These are phyloP conservation scores for Daldinia eschscholtzii DNA, from an alignment of 2,329 filamentous ascomycete genomes.

Conservation along the genomic window DNA sequence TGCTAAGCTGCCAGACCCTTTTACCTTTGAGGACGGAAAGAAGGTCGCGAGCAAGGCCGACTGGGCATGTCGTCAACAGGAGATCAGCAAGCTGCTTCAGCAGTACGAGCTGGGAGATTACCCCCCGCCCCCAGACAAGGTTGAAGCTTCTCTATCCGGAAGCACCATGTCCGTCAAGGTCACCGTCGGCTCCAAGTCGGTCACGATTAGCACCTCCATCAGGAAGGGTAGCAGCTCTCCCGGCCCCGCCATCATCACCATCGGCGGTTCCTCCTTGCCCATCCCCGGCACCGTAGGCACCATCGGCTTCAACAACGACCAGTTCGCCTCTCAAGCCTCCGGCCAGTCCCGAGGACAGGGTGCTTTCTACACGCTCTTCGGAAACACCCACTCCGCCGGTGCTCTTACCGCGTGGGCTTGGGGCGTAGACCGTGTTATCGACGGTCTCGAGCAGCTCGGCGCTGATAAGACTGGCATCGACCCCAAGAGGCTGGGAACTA, in stretches of 20 bases:
- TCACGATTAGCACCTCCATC: slow-evolving; percentile 61
- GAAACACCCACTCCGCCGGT: slow-evolving; percentile 66
- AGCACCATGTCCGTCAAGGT: slow-evolving; percentile 60
- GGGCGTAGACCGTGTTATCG: slow-evolving; percentile 71
- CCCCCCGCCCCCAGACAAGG: slow-evolving; percentile 60
- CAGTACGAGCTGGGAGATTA: slow-evolving; percentile 65
- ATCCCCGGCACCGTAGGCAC: slow-evolving; percentile 66
- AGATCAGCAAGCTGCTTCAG: slow-evolving; percentile 63
- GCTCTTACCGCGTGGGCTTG: slow-evolving; percentile 73
- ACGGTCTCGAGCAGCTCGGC: slow-evolving; percentile 67
- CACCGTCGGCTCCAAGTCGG: slow-evolving; percentile 59
- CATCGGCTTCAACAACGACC: slow-evolving; percentile 71
- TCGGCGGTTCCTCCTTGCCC: slow-evolving; percentile 67
- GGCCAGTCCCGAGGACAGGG: slow-evolving; percentile 65
- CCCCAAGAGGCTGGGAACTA: slow-evolving; percentile 65
- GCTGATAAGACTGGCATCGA: slow-evolving; percentile 63
- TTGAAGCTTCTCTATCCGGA: slow-evolving; percentile 61
- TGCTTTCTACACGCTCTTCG: slow-evolving; percentile 71
- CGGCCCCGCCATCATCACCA: slow-evolving; percentile 69
- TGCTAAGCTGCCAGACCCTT: slow-evolving; percentile 62
- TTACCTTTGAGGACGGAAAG: slow-evolving; percentile 58
- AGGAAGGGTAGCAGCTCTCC: slow-evolving; percentile 60
- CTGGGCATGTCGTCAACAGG: slow-evolving; percentile 62
- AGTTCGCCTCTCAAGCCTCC: slow-evolving; percentile 65
- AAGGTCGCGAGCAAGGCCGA: slow-evolving; percentile 61